phyloP scores from a whole-genome alignment of 2,329 filamentous ascomycete genomes.

The Fonsecaea nubica region DNA sequence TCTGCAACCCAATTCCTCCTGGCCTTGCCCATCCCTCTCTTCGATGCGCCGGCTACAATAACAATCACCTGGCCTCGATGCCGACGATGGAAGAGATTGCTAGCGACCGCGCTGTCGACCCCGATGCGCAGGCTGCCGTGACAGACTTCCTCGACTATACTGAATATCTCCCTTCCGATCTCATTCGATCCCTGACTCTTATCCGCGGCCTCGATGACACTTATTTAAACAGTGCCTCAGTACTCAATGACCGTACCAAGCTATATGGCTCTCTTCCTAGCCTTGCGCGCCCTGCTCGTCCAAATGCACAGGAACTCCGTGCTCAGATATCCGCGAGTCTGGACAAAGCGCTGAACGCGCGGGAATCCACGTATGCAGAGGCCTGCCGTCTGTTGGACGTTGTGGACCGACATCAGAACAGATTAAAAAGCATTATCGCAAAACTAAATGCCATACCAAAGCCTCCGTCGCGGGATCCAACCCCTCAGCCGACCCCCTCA shows the following conservation, averaged over 20 bases:
- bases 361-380: constrained; percentile 64
- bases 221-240: constrained; percentile 51
- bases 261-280: constrained; percentile 58
- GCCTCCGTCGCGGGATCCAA: constrained; percentile 67
- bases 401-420: constrained; percentile 63
- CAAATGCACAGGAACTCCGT: constrained; percentile 61
- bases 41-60: constrained; percentile 36
- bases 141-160: constrained; percentile 73
- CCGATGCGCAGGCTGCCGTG: constrained; percentile 69
- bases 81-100: constrained; percentile 50
- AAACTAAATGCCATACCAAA: constrained; percentile 68
- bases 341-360: constrained; percentile 60
- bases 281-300: constrained; percentile 55
- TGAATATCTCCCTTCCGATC: constrained; percentile 70
- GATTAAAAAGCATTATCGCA: constrained; percentile 64
- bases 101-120: constrained; percentile 59
- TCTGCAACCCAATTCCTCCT: neutral
- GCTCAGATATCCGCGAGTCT: constrained; percentile 63
- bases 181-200: constrained; percentile 67
- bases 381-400: constrained; percentile 63
- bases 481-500: constrained; percentile 49
- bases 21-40: neutral
- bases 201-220: constrained; percentile 60
- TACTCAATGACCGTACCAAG: constrained; percentile 52
- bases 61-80: constrained; percentile 36